These are phyloP conservation scores for Vicia faba DNA, from an alignment of 306 rosid species.

Conservation along the genomic window DNA sequence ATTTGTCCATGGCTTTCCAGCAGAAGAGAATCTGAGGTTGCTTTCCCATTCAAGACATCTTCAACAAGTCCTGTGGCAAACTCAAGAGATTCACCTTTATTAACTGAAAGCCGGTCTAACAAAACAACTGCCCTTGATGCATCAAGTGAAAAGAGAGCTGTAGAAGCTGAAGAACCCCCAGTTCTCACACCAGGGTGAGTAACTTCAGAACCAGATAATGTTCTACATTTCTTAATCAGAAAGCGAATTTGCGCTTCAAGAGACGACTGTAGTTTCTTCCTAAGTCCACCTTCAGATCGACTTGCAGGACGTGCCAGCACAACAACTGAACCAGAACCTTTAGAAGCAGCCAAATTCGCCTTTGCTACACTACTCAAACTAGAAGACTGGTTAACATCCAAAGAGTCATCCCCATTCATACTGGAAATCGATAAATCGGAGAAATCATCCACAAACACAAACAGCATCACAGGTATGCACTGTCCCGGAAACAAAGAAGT, in stretches of 20 bases:
- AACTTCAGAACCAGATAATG: slow-evolving; percentile 66
- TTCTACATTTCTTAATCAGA: slow-evolving; percentile 77
- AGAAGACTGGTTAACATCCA: slow-evolving; percentile 59
- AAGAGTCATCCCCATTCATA: slow-evolving; percentile 59
- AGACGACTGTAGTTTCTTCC: slow-evolving; percentile 83
- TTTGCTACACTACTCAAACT: slow-evolving; percentile 53
- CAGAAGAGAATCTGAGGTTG: slow-evolving; percentile 84
- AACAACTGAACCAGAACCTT: slow-evolving; percentile 83
- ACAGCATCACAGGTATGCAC: slow-evolving; percentile 83
- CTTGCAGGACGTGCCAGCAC: slow-evolving; percentile 87
- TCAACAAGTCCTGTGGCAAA: slow-evolving; percentile 74
- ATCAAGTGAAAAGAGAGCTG: slow-evolving; percentile 82
- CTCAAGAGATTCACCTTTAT: slow-evolving; percentile 72
- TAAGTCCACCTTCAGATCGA: slow-evolving; percentile 75
- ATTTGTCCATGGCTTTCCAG: slow-evolving; percentile 76
- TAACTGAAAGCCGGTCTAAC: slow-evolving; percentile 63
- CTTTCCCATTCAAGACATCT: slow-evolving; percentile 79
- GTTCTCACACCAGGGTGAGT: slow-evolving; percentile 67
- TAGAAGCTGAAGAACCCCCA: slow-evolving; percentile 55
- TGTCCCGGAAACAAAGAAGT: slow-evolving; percentile 94
- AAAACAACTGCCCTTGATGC: slow-evolving; percentile 81
- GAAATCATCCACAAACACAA: slow-evolving; percentile 81
- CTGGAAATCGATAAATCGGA: slow-evolving; percentile 52
- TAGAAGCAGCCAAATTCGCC: slow-evolving; percentile 61
- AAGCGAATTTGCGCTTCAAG: slow-evolving; percentile 89